Evolutionary conservation across 2,329 filamentous ascomycete genomes (phyloP).

Genomic region (Cercospora sp.): DNA sequence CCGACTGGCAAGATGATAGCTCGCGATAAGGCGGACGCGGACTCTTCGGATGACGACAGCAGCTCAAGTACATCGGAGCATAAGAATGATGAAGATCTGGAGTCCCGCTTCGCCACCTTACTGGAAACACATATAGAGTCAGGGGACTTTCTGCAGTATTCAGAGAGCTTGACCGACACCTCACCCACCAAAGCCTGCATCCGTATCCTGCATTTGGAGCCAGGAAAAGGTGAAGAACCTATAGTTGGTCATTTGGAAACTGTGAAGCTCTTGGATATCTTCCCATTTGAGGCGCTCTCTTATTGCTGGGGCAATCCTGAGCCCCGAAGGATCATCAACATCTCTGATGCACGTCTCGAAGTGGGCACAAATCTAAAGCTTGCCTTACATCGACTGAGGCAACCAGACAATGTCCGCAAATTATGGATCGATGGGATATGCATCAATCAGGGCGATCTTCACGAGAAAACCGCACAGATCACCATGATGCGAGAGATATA

Average conservation of each 20-base stretch:
- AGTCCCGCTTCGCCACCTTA: neutral
- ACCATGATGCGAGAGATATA: conserved; percentile 17
- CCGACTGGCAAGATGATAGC: neutral
- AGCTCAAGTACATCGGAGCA: neutral
- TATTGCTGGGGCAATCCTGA: conserved; percentile 13
- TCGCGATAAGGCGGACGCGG: neutral
- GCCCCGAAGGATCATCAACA: conserved; percentile 3
- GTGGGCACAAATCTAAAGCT: conserved; percentile 11
- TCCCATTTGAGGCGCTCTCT: conserved; percentile 11
- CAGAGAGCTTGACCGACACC: neutral
- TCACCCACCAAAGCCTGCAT: neutral
- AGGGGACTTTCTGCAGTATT: neutral
- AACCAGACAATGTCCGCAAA: neutral
- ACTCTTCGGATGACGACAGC: neutral
- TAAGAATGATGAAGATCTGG: neutral
- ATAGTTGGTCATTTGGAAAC: conserved; percentile 9
- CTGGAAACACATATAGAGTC: neutral
- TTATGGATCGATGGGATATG: conserved; percentile 21
- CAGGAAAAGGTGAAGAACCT: neutral
- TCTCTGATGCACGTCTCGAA: neutral
- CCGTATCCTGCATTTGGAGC: conserved; percentile 7
- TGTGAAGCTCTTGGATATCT: neutral
- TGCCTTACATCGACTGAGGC: conserved; percentile 2
- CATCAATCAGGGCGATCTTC: conserved; percentile 17
- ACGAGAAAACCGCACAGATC: conserved; percentile 17